phyloP scores from a whole-genome alignment of 2,329 filamentous ascomycete genomes.

The Ascosphaera pollenicola region DNA sequence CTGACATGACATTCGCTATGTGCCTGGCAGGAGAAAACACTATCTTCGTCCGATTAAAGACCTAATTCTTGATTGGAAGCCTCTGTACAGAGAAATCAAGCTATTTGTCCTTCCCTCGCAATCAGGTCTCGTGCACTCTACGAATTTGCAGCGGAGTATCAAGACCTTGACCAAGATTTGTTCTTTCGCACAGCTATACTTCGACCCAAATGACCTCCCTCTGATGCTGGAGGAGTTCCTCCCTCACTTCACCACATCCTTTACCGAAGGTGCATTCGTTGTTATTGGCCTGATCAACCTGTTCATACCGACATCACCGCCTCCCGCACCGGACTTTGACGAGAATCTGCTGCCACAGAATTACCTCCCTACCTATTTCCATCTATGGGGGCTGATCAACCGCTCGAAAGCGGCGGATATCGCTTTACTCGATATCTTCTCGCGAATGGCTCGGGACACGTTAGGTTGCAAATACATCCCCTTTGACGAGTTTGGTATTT shows the following conservation, averaged over 20 bases:
- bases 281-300: conserved; percentile 75
- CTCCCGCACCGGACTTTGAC: conserved; percentile 40
- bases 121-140: conserved; percentile 39
- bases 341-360: conserved; percentile 65
- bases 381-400: conserved; percentile 84
- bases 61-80: conserved; percentile 78
- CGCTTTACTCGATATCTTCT: conserved; percentile 74
- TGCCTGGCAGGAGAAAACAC: conserved; percentile 67
- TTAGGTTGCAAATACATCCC: conserved; percentile 51
- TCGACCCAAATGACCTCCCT: conserved; percentile 69
- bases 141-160: conserved; percentile 41
- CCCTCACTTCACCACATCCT: conserved; percentile 81
- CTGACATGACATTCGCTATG: conserved; percentile 5
- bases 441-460: conserved; percentile 66
- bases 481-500: conserved; percentile 75
- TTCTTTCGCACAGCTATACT: conserved; percentile 75
- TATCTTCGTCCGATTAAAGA: conserved; percentile 83
- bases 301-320: conserved; percentile 64
- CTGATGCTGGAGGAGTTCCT: conserved; percentile 62
- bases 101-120: conserved; percentile 72
- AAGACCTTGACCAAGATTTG: conserved; percentile 70
- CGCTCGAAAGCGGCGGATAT: conserved; percentile 73
- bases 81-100: conserved; percentile 83
- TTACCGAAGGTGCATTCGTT: conserved; percentile 77
- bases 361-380: conserved; percentile 85